A percentile compares a stretch with the other conserved stretches of the same genome.
Conservation (phyloP, 768 basidiomycete species). For the Pulveroboletus frians region DNA sequence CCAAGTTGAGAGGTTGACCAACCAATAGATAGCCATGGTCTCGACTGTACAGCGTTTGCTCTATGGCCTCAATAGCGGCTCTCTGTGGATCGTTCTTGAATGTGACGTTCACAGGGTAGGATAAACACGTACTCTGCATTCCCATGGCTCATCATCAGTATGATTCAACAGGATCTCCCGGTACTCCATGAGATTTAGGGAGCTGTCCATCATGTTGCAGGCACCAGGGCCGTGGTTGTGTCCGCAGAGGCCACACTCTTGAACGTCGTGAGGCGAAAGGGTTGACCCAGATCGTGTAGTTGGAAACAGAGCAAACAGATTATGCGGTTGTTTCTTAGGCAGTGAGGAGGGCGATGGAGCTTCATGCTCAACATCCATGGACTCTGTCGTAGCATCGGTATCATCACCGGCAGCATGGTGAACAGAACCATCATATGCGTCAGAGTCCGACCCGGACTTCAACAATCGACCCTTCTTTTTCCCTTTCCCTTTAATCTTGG, state of each 20-base stretch:
- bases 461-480: constrained; percentile 32
- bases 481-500: constrained; percentile 32
- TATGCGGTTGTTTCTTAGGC: constrained; percentile 4
- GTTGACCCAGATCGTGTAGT: constrained; percentile 1
- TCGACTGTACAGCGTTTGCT: constrained; percentile 52
- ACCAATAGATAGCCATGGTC: constrained; percentile 53
- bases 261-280: constrained; percentile 5
- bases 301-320: neutral
- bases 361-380: constrained; percentile 16
- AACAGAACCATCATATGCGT: constrained; percentile 31
- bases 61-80: constrained; percentile 66
- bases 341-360: neutral
- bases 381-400: constrained; percentile 22
- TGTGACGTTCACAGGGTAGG: neutral
- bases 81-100: constrained; percentile 35
- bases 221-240: constrained; percentile 41
- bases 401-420: constrained; percentile 16
- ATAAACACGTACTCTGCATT: constrained; percentile 48
- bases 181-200: constrained; percentile 64
- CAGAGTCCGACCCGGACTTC: constrained; percentile 36
- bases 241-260: constrained; percentile 60
- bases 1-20: constrained; percentile 59
- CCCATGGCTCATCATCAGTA: constrained; percentile 61
- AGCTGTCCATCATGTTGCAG: constrained; percentile 62
- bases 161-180: constrained; percentile 61